A percentile compares a stretch with the other conserved stretches of the same genome.
These are phyloP conservation scores for Tremella fuciformis DNA, from an alignment of 768 basidiomycete genomes.

Conservation along the genomic window DNA sequence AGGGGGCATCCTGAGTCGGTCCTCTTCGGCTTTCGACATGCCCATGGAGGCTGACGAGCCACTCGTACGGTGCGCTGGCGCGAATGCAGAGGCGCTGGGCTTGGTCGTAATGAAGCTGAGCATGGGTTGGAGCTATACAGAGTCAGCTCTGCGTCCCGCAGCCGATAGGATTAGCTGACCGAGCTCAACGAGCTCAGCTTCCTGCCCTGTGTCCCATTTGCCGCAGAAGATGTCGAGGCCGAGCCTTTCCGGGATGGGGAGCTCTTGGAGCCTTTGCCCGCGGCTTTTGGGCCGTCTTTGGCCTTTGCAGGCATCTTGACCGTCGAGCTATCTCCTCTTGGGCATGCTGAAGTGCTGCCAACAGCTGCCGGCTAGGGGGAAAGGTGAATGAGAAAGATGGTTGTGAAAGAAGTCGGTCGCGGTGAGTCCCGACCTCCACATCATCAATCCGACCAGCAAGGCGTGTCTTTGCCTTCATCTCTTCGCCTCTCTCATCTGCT, in stretches of 20 bases:
- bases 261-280: not conserved
- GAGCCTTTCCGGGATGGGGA: not conserved
- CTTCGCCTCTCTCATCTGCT: too few relatives aligned
- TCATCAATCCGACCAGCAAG: too few relatives aligned
- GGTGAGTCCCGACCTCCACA: not conserved
- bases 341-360: too few relatives aligned
- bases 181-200: conserved; percentile 41
- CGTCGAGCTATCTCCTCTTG: too few relatives aligned
- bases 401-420: conserved; percentile 1
- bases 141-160: not conserved
- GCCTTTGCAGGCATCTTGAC: too few relatives aligned
- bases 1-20: conserved; percentile 39
- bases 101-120: conserved; percentile 27
- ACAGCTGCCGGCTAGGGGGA: too few relatives aligned
- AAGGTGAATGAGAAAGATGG: not conserved
- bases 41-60: not conserved
- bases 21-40: conserved; percentile 17
- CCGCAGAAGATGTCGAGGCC: not conserved
- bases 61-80: not conserved
- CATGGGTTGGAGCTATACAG: conserved; percentile 32
- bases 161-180: conserved; percentile 20
- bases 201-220: conserved; percentile 15
- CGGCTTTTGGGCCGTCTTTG: too few relatives aligned
- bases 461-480: too few relatives aligned
- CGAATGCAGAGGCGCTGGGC: not conserved